Evolutionary conservation across 495 filamentous ascomycete genomes (phyloP), one percentile per base, ranked within the genome.

Genomic region (Hypoxylon lienhwacheense): DNA sequence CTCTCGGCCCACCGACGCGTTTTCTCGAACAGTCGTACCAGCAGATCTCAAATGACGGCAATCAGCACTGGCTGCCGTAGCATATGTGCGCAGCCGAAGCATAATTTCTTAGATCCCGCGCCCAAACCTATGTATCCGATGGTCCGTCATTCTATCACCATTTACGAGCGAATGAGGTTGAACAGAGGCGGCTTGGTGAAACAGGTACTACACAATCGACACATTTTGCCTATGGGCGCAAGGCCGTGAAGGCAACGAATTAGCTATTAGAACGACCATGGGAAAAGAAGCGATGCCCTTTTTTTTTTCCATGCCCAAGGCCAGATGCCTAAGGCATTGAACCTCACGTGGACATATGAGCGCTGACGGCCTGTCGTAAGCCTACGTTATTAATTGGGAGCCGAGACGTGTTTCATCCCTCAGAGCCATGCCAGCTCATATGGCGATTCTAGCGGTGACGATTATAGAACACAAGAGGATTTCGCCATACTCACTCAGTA

Each of bases 331-430:
- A 14, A 17, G 7, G 24, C 20, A 16, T 22, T 15, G 43, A 34
- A 42, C 33, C 32, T 33, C 37, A 36, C 19, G 24, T 31, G 50
- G 7, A 33, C 21, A 21, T 14, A 14, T n/a, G 28, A n/a, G n/a
- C 24, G 28, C 35, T 34, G 16, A 16, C 17, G 35, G 25, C 29
- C 21, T 24, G 34, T 53, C 36, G 25, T 22, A 47, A 39, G 14
- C 25, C 24, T 34, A 34, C 42, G n/a, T 7, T 34, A 45, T 29
- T 15, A 3, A 19, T 17, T 20, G 40, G 46, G 31, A 61, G 25
- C 42, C 42, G 36, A 61, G 24, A 40, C 58, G 21, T 45, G 58
- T 61, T 61, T 61, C 58, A 61, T 49, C 49, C 25, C 24, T 48
- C 42, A 45, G 24, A 52, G 42, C 47, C 54, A 45, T 44, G 24